Evolutionary conservation across 805 yeast species (phyloP), one percentile per base, ranked within the genome.

Genomic region (Wickerhamomyces rabaulensis): DNA sequence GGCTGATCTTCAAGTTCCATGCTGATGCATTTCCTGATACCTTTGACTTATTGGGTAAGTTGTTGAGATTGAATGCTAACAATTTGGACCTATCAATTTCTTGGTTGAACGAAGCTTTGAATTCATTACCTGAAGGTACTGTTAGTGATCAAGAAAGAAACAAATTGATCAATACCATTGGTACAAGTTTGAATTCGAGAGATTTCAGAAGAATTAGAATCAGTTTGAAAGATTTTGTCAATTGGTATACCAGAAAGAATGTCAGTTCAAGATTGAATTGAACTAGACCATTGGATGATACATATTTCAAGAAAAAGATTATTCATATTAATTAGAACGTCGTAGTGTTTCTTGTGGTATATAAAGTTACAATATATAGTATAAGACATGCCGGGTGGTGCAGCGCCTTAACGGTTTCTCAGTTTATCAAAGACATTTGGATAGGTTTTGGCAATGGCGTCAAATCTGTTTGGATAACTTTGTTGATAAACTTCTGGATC

Each of bases 401-500:
- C 37, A 48, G n/a, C 9, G 9, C 39, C 26, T n/a, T 33, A 33
- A 33, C 36, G 36, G 9, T 41, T 48, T 52, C 67, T 63, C 48
- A 76, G 57, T 55, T 81, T 82, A 46, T 80, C 73, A 54, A 81
- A 71, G 5, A 84, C 90, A 49, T 80, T 76, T 3, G 91, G 91
- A 61, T 85, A 85, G 40, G 80, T 74, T 51, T 75, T 66, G 55
- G 84, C 79, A 22, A 84, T 73, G 55, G 75, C 80, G 50, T 83
- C 81, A 58, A 82, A 85, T 50, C 79, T 65, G 16, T 76, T 76
- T 33, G 95, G 89, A 60, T 89, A 83, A 40, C 86, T 76, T 67
- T 75, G 73, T 60, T 79, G 81, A 71, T 86, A 84, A 8, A 86
- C 80, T 56, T 87, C 95, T 0, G 97, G 97, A 55, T 88, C 91